These are phyloP conservation scores for Cladosporium austrohemisphaericum DNA, from an alignment of 2,329 filamentous ascomycete species.

Conservation along the genomic window DNA sequence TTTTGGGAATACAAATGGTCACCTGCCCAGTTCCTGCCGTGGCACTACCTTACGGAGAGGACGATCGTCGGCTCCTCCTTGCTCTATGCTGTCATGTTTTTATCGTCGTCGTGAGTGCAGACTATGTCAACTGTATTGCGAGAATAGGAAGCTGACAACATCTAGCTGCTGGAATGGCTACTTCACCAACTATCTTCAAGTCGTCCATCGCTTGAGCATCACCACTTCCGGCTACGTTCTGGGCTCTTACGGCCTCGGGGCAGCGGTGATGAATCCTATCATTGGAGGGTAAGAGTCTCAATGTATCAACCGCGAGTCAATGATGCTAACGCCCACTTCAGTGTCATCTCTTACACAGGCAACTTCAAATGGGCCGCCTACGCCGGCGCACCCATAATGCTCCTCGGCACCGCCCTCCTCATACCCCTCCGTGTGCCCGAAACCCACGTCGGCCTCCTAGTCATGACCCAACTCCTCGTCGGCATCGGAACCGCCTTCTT, in stretches of 20 bases:
- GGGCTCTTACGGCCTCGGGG: background rate
- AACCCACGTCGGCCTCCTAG: slow-evolving; percentile 46
- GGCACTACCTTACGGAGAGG: slow-evolving; percentile 45
- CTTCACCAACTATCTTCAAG: slow-evolving; percentile 40
- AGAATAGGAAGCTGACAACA: slow-evolving; percentile 36
- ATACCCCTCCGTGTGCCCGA: slow-evolving; percentile 36
- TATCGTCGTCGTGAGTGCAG: slow-evolving; percentile 44
- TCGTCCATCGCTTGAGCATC: slow-evolving; percentile 35
- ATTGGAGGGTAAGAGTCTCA: slow-evolving; percentile 45
- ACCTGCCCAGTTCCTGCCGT: slow-evolving; percentile 41
- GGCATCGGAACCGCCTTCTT: slow-evolving; percentile 56
- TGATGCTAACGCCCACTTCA: background rate
- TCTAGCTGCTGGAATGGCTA: slow-evolving; percentile 38
- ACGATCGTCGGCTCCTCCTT: slow-evolving; percentile 53
- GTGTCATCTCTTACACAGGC: background rate
- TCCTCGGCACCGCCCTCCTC: slow-evolving; percentile 33
- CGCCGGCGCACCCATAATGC: slow-evolving; percentile 34
- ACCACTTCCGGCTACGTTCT: slow-evolving; percentile 27
- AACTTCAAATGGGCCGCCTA: slow-evolving; percentile 17
- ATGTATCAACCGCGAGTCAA: slow-evolving; percentile 16
- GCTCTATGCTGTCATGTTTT: slow-evolving; percentile 38
- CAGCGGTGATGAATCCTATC: background rate
- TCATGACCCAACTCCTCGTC: slow-evolving; percentile 58
- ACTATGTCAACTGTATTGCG: too few relatives aligned
- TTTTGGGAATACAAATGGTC: slow-evolving; percentile 40